These are phyloP conservation scores for Russula lepida DNA, from an alignment of 768 basidiomycete species.

Conservation along the genomic window DNA sequence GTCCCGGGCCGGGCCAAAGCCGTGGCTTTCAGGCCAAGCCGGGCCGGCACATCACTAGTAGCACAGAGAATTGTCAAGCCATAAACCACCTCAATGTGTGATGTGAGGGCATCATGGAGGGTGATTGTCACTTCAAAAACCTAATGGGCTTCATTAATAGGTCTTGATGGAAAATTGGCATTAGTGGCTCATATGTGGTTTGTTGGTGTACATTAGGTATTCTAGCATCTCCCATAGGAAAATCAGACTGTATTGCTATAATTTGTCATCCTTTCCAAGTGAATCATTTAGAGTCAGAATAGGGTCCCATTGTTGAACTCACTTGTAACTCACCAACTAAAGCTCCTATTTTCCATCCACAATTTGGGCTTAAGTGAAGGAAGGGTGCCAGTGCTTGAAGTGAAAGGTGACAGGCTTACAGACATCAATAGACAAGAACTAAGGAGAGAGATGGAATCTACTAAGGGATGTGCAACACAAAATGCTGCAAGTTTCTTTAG, in stretches of 20 bases:
- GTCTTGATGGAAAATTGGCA: neutral
- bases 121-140: conserved; percentile 77
- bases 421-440: conserved; percentile 45
- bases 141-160: conserved; percentile 31
- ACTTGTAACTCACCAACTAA: conserved; percentile 49
- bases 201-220: conserved; percentile 66
- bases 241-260: conserved; percentile 71
- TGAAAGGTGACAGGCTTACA: conserved; percentile 50
- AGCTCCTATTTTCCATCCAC: conserved; percentile 66
- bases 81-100: conserved; percentile 72
- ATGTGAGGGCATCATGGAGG: conserved; percentile 66
- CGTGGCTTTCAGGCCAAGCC: too few species aligned
- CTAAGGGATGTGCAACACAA: conserved; percentile 50
- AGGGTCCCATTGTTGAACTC: neutral
- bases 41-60: too few species aligned
- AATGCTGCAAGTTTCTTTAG: conserved; percentile 62
- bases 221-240: conserved; percentile 79
- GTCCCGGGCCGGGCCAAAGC: too few species aligned
- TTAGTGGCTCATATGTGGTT: conserved; percentile 49
- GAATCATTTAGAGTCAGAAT: conserved; percentile 12
- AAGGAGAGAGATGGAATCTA: conserved; percentile 44
- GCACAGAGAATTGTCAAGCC: conserved; percentile 79
- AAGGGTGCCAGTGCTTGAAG: conserved; percentile 32
- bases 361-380: conserved; percentile 45
- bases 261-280: conserved; percentile 45